Evolutionary conservation across 2,329 filamentous ascomycete species (phyloP), one percentile per base, ranked within the genome.

Genomic region (Ceratocystiopsis minuta): DNA sequence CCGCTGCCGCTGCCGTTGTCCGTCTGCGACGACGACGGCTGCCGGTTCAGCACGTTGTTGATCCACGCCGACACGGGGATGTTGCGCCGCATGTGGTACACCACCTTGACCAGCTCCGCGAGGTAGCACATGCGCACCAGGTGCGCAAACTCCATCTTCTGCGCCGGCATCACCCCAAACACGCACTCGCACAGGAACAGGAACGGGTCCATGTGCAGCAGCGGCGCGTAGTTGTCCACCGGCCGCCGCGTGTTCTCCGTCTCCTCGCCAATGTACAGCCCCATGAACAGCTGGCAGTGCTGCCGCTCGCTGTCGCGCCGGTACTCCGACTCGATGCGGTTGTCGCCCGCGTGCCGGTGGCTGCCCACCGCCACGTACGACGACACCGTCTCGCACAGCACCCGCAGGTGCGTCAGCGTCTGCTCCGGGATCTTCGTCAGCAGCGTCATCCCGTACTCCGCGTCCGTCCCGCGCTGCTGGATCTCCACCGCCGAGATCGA

Each of bases 401-500:
- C 78, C 39, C 87, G 81, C 24, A 98, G 67, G 55, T 96, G 86
- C 2, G 83, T 90, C 45, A 98, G 64, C 2, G 75, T 71, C 55
- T 93, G 78, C 43, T 88, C 80, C 0, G 90, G 79, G 40, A 96
- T 80, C 52, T 79, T 86, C 49, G 88, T 80, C 16, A 96, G 60
- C 37, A 96, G 62, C 6, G 80, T 88, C 57, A 75, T 68, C 42
- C 82, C 79, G 38, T 73, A 70, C 48, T 80, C 73, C 17, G 77
- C 75, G 51, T 84, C 80, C 4, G 85, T 67, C 7, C 90, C 90
- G 51, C 90, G 80, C 56, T 95, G 86, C 48, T 87, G 79, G 49
- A 96, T 94, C 60, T 98, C 90, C 4, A 83, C 77, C 0, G 86
- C 78, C 10, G 86, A 79, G 45, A 98, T 86, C 0, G 87, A 88